phyloP scores from a whole-genome alignment of 495 filamentous ascomycete species.

The Aspergillus kassunensis region DNA sequence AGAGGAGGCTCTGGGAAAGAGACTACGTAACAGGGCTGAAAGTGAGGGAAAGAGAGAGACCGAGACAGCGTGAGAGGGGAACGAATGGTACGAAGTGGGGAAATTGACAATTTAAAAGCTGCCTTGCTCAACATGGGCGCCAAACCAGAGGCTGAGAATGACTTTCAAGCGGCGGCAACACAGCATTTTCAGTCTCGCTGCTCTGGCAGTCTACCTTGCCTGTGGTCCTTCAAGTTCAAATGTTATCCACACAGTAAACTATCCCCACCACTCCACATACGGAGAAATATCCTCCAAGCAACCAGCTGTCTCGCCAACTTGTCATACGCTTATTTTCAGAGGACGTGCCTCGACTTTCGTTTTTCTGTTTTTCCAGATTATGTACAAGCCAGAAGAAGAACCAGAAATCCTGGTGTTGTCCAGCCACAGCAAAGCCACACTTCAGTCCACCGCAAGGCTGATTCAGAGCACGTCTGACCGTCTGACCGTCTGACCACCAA shows the following conservation, averaged over 20 bases:
- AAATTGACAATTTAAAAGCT: background rate
- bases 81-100: background rate
- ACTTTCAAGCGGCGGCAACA: background rate
- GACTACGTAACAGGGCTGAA: slow-evolving; percentile 1
- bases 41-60: background rate
- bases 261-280: background rate
- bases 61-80: background rate
- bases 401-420: background rate
- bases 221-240: too few relatives aligned
- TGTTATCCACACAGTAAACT: background rate
- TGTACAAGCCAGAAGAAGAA: background rate
- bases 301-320: background rate
- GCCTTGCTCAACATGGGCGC: background rate
- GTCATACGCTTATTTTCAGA: too few relatives aligned
- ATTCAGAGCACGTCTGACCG: background rate
- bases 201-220: too few relatives aligned
- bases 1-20: slow-evolving; percentile 1
- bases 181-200: background rate
- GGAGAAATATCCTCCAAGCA: background rate
- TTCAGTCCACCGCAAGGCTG: background rate
- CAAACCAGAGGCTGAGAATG: slow-evolving; percentile 3
- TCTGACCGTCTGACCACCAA: too few relatives aligned
- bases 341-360: too few relatives aligned
- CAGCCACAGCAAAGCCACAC: slow-evolving; percentile 6
- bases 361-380: background rate